phyloP scores from a whole-genome alignment of 805 yeast species.

The Barnettozyma pratensis region DNA sequence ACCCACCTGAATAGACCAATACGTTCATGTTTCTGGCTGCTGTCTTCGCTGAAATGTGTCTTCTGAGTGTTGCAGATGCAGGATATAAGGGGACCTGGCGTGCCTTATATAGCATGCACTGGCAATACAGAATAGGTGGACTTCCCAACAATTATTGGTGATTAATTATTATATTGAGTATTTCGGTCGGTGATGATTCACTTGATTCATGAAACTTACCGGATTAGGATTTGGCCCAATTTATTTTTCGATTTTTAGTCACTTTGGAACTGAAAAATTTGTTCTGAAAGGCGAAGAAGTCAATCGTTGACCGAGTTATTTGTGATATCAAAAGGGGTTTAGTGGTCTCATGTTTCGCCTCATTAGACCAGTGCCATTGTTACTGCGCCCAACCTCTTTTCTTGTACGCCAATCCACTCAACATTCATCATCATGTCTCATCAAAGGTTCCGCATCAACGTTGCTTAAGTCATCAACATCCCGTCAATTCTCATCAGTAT shows the following conservation, averaged over 20 bases:
- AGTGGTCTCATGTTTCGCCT: background rate
- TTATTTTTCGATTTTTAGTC: too few species aligned
- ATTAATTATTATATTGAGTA: too few species aligned
- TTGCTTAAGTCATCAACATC: background rate
- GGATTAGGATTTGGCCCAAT: background rate
- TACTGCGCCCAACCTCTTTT: background rate
- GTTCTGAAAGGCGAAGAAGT: too few species aligned
- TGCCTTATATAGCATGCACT: conserved; percentile 1
- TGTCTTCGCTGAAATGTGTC: background rate
- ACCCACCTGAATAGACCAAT: conserved; percentile 54
- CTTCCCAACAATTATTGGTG: background rate
- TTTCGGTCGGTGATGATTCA: background rate
- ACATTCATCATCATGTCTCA: background rate
- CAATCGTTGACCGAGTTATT: too few species aligned
- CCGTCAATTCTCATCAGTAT: background rate
- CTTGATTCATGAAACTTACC: conserved; percentile 3
- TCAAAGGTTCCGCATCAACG: background rate
- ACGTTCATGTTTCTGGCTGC: conserved; percentile 51
- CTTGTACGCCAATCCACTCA: background rate
- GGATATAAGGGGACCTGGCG: background rate
- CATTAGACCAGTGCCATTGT: background rate
- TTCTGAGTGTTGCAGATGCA: too few species aligned
- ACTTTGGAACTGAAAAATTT: too few species aligned
- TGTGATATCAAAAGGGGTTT: too few species aligned
- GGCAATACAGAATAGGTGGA: background rate